Evolutionary conservation across 2,329 filamentous ascomycete species (phyloP).

Genomic region (Calcarisporium arbuscula): DNA sequence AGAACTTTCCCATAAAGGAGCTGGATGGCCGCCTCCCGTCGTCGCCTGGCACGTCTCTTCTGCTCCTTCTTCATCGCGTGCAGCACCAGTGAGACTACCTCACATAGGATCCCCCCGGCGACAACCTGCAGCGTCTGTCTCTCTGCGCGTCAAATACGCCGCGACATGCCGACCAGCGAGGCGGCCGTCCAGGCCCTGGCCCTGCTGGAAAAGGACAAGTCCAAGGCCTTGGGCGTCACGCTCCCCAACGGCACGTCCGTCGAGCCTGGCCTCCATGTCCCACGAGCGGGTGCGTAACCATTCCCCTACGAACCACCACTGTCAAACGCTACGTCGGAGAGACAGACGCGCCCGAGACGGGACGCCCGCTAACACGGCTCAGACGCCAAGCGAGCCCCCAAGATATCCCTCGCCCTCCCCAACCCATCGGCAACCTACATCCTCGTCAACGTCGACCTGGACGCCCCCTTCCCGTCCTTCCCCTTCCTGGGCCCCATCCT

Average conservation of each 20-base stretch:
- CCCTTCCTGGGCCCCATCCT: slow-evolving; percentile 36
- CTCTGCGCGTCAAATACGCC: too few relatives aligned
- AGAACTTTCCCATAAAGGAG: too few relatives aligned
- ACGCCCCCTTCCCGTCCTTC: slow-evolving; percentile 38
- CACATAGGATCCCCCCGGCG: too few relatives aligned
- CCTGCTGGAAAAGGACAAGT: slow-evolving; percentile 8
- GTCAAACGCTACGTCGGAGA: too few relatives aligned
- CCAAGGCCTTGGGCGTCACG: slow-evolving; percentile 12
- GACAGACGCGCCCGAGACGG: too few relatives aligned
- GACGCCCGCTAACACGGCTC: too few relatives aligned
- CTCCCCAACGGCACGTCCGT: slow-evolving; percentile 8
- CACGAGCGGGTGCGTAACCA: slow-evolving; percentile 10
- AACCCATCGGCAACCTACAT: slow-evolving; percentile 25
- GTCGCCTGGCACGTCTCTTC: too few relatives aligned
- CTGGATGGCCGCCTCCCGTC: too few relatives aligned
- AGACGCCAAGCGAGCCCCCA: slow-evolving; percentile 7
- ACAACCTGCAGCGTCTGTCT: too few relatives aligned
- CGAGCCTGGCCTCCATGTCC: slow-evolving; percentile 12
- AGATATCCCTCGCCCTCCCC: slow-evolving; percentile 7
- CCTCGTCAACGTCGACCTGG: slow-evolving; percentile 36
- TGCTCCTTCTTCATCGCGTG: too few relatives aligned
- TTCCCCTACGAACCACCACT: too few relatives aligned
- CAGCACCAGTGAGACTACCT: too few relatives aligned
- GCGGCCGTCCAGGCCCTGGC: slow-evolving; percentile 3
- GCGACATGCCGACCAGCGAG: slow-evolving; percentile 7